These are phyloP conservation scores for Lasiodiplodia theobromae DNA, from an alignment of 2,329 filamentous ascomycete genomes.

Conservation along the genomic window DNA sequence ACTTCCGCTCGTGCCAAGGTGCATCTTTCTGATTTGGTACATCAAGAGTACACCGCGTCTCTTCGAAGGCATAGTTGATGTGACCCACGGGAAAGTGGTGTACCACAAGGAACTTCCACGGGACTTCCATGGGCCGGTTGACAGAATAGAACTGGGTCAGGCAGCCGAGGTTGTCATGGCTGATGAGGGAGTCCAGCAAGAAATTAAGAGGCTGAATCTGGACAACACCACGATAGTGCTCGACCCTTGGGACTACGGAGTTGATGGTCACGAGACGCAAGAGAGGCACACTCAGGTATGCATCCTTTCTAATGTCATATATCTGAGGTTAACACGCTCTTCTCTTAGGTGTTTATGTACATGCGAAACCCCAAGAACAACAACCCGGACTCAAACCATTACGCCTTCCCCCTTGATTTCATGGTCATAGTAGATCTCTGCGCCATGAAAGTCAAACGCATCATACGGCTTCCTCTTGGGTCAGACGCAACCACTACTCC, in stretches of 20 bases:
- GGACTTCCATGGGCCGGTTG: slow-evolving; percentile 4
- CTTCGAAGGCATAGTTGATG: slow-evolving; percentile 8
- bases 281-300: slow-evolving; percentile 4
- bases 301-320: not conserved
- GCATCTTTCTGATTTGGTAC: slow-evolving; percentile 3
- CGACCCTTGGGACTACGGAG: slow-evolving; percentile 1
- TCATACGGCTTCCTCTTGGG: no score
- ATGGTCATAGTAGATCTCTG: not conserved
- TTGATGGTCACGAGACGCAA: not conserved
- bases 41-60: not conserved
- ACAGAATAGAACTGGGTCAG: not conserved
- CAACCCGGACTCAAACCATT: not conserved
- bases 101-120: slow-evolving; percentile 7
- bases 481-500: no score
- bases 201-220: not conserved
- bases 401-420: not conserved
- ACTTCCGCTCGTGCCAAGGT: not conserved
- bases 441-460: no score
- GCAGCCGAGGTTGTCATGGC: not conserved
- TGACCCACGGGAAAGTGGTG: not conserved
- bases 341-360: not conserved
- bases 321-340: not conserved
- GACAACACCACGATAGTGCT: not conserved
- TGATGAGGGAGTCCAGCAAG: slow-evolving; percentile 2
- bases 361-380: not conserved